Conservation (phyloP, 768 basidiomycete species). For the Candolleomyces aberdarensis region DNA sequence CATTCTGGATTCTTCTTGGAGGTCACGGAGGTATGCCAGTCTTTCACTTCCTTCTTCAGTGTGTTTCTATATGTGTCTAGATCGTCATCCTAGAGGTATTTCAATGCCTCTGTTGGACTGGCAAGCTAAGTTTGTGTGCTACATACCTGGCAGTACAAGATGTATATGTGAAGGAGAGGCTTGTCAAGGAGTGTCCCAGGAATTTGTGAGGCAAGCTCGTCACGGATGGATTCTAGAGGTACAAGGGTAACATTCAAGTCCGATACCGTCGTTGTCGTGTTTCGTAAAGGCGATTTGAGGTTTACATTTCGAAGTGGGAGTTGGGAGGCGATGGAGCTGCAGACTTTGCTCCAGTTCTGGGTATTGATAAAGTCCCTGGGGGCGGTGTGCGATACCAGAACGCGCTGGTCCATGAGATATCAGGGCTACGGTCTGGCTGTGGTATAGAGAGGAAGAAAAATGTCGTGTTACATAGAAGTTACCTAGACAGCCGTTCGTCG, state of each 20-base stretch:
- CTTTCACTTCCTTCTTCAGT: slow-evolving; percentile 84
- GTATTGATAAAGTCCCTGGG: slow-evolving; percentile 63
- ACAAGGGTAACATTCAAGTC: slow-evolving; percentile 79
- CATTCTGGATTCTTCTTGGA: slow-evolving; percentile 87
- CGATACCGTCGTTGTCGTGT: slow-evolving; percentile 68
- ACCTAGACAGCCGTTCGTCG: neutral
- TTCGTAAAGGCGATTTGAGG: slow-evolving; percentile 62
- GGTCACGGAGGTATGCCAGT: slow-evolving; percentile 75
- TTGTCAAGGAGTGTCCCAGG: slow-evolving; percentile 78
- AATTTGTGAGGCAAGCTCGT: slow-evolving; percentile 74
- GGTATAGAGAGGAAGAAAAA: too few species aligned
- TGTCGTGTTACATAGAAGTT: neutral
- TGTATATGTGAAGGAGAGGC: slow-evolving; percentile 82
- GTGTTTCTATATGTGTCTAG: slow-evolving; percentile 74
- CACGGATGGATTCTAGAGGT: slow-evolving; percentile 61
- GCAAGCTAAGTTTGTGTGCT: neutral
- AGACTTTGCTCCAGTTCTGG: slow-evolving; percentile 70
- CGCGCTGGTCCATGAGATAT: slow-evolving; percentile 39
- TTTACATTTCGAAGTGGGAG: slow-evolving; percentile 87
- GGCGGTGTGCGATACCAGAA: slow-evolving; percentile 67
- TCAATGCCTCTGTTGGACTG: slow-evolving; percentile 9
- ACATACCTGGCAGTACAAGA: slow-evolving; percentile 83
- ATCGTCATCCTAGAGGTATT: slow-evolving; percentile 48
- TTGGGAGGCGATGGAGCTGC: slow-evolving; percentile 61
- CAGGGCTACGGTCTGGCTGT: neutral